These are phyloP conservation scores for Lachnellula suecica DNA, from an alignment of 2,329 filamentous ascomycete species.

Conservation along the genomic window DNA sequence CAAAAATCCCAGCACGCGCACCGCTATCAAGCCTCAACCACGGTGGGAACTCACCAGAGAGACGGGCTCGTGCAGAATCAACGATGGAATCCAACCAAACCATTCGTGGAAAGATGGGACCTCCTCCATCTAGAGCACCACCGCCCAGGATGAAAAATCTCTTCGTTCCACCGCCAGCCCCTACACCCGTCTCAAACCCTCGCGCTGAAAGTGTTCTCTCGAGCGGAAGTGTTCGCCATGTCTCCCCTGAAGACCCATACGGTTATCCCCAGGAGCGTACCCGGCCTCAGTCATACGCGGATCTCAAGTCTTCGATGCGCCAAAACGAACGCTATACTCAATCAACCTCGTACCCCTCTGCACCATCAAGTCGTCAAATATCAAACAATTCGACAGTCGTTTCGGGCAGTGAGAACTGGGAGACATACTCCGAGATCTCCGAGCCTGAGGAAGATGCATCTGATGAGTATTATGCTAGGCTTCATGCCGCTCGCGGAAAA, in stretches of 20 bases:
- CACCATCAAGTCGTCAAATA: slow-evolving; percentile 57
- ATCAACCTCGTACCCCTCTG: slow-evolving; percentile 22
- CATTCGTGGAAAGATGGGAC: slow-evolving; percentile 44
- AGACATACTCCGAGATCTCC: slow-evolving; percentile 87
- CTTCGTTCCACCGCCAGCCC: slow-evolving; percentile 50
- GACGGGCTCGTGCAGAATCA: slow-evolving; percentile 39
- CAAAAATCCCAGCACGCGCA: slow-evolving; percentile 67
- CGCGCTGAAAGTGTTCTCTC: slow-evolving; percentile 47
- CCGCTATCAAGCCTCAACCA: slow-evolving; percentile 69
- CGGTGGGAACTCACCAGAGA: slow-evolving; percentile 80
- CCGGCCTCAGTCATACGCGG: slow-evolving; percentile 38
- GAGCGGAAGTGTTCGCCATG: slow-evolving; percentile 55
- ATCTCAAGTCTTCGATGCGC: slow-evolving; percentile 43
- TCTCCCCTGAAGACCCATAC: slow-evolving; percentile 81
- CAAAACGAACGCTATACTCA: slow-evolving; percentile 36
- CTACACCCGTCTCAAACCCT: slow-evolving; percentile 54
- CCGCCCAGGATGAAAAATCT: slow-evolving; percentile 94
- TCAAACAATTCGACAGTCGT: slow-evolving; percentile 74
- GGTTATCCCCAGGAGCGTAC: slow-evolving; percentile 36
- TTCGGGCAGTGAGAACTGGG: slow-evolving; percentile 94
- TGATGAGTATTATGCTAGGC: slow-evolving; percentile 85
- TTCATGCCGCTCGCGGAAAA: slow-evolving; percentile 68
- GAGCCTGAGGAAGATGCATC: slow-evolving; percentile 73
- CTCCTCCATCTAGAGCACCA: slow-evolving; percentile 62
- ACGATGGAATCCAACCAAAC: slow-evolving; percentile 35